These are phyloP conservation scores for Catenaria anguillulae DNA, from an alignment of 371 early-diverging fungal species.

Conservation along the genomic window DNA sequence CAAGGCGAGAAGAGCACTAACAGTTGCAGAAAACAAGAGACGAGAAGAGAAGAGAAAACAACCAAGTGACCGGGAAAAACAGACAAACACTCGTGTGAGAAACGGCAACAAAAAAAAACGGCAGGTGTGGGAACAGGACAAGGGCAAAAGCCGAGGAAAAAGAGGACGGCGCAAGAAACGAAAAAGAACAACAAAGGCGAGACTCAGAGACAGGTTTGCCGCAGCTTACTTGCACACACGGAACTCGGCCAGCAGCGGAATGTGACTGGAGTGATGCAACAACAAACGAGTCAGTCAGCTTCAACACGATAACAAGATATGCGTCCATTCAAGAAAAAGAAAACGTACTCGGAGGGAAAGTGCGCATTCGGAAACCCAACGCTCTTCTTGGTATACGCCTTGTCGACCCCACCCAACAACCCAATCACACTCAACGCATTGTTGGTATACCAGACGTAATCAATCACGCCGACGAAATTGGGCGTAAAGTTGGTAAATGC, in stretches of 20 bases:
- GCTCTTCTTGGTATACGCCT: conserved; percentile 50
- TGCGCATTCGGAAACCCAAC: conserved; percentile 94
- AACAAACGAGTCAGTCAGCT: not conserved
- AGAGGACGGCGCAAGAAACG: too few species aligned
- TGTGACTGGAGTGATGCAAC: not conserved
- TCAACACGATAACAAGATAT: not conserved
- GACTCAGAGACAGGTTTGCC: too few species aligned
- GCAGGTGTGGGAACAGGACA: too few species aligned
- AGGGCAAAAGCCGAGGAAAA: too few species aligned
- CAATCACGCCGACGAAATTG: conserved; percentile 79
- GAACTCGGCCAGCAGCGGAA: conserved; percentile 1
- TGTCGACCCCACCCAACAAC: conserved; percentile 68
- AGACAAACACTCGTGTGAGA: too few species aligned
- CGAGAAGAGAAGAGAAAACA: too few species aligned
- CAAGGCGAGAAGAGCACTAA: too few species aligned
- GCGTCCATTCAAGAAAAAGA: not conserved
- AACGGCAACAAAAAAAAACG: too few species aligned
- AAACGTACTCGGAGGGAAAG: conserved; percentile 77
- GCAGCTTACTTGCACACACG: not conserved
- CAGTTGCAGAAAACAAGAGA: too few species aligned
- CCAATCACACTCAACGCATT: conserved; percentile 62
- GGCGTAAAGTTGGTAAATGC: conserved; percentile 95
- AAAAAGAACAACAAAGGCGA: too few species aligned
- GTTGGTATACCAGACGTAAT: conserved; percentile 91
- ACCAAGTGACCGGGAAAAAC: too few species aligned